phyloP scores from a whole-genome alignment of 148 eudicot species.

The Rhododendron simsii region DNA sequence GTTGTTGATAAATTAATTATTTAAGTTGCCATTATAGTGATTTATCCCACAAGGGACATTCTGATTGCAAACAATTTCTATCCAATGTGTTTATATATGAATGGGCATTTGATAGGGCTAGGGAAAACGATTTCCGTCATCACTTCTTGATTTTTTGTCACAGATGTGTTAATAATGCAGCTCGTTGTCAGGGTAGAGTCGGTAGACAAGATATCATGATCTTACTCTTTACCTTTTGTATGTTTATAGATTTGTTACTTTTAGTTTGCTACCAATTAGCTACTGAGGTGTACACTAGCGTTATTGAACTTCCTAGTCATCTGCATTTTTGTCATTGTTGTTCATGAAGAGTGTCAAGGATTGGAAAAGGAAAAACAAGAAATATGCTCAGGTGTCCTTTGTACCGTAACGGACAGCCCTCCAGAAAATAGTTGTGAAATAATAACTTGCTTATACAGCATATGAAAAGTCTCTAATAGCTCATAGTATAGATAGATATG shows the following conservation, averaged over 20 bases:
- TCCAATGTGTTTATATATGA: background rate
- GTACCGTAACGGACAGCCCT: background rate
- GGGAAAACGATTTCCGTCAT: no score
- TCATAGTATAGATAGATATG: background rate
- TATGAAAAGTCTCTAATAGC: background rate
- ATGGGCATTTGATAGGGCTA: no score
- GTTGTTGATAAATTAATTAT: no score
- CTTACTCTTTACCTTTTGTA: background rate
- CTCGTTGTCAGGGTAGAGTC: no score
- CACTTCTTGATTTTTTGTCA: no score
- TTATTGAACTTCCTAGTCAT: background rate
- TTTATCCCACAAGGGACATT: no score
- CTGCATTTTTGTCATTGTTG: background rate
- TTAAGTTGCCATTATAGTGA: no score
- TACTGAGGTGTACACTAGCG: background rate
- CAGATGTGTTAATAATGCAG: no score
- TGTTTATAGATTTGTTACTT: background rate
- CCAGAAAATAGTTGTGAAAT: background rate
- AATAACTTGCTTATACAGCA: background rate
- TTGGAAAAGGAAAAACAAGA: background rate
- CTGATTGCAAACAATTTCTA: no score
- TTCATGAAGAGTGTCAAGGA: background rate
- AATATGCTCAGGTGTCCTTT: background rate
- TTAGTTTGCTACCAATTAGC: background rate
- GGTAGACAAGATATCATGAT: no score